Evolutionary conservation across 2,329 filamentous ascomycete species (phyloP), one percentile per base, ranked within the genome.

Genomic region (Diaporthe nobilis): DNA sequence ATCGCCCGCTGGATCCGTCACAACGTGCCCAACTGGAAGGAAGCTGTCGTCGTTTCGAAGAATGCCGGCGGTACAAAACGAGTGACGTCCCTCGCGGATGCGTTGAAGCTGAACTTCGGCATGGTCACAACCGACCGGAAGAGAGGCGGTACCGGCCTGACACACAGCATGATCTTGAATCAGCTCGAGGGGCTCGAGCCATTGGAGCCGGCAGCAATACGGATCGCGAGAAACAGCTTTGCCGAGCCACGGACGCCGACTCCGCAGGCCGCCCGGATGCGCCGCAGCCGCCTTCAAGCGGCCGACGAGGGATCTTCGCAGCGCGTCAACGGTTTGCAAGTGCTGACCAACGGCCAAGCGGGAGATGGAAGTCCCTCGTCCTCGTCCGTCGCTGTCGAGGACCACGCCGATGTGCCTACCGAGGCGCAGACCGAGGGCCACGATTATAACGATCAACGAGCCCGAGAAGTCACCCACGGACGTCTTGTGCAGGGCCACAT

Each of bases 21-120:
- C 83, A 97, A 98, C 82, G 93, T 99, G 53, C 89, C 91, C 20
- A 92, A 94, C 78, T 99, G 97, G 97, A 92, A 89, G 77, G 93
- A 98, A 79, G 95, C 95, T 13, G 97, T 99, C 9, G 96, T 98
- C 22, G 97, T 99, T 31, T 98, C 96, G 82, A 99, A 99, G 88
- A 99, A 99, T 82, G 94, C 97, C 2, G 97, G 97, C 74, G 97
- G 97, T 75, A 98, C 97, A 67, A 99, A 99, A 87, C 92, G 97
- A 79, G 97, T 98, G 53, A 99, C 97, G 20, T 98, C 96, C 39
- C 88, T 99, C 73, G 97, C 97, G 77, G 97, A 99, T 86, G 95
- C 95, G 3, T 86, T 99, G 80, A 98, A 98, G 88, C 91, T 99
- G 80, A 98, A 97, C 87, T 99, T 99, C 80, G 97, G 97, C 79